Evolutionary conservation across 306 rosid genomes (phyloP).

Genomic region (Leucaena leucocephala): DNA sequence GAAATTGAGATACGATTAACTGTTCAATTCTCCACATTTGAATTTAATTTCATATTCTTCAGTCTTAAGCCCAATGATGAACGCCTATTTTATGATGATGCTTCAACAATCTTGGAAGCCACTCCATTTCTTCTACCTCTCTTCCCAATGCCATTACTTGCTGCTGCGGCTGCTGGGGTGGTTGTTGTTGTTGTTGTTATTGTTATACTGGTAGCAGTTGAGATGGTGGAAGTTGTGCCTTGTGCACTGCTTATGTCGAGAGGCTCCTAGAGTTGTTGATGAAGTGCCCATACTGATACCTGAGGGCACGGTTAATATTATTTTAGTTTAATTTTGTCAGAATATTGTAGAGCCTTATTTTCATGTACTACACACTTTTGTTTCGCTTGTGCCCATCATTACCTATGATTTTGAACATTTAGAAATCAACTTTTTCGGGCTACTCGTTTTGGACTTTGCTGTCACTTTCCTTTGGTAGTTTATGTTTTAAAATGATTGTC

Average conservation of each 20-base stretch:
- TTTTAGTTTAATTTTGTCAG: background rate
- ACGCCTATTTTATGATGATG: constrained; percentile 12
- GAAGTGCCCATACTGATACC: constrained; percentile 26
- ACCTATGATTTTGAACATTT: background rate
- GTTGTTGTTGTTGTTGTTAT: background rate
- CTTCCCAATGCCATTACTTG: constrained; percentile 30
- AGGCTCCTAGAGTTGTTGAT: constrained; percentile 38
- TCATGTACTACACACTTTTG: background rate
- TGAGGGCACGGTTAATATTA: constrained; percentile 37
- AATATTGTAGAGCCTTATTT: background rate
- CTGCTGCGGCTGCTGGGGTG: background rate
- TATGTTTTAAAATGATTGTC: background rate
- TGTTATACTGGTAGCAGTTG: constrained; percentile 19
- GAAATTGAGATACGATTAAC: background rate
- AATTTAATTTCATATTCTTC: background rate
- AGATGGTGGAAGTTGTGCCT: constrained; percentile 33
- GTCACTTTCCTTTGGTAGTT: background rate
- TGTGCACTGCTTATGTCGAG: constrained; percentile 21
- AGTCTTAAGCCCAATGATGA: constrained; percentile 40
- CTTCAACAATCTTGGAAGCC: constrained; percentile 23
- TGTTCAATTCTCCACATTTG: background rate
- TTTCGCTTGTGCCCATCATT: background rate
- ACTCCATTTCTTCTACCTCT: constrained; percentile 36
- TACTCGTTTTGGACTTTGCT: background rate
- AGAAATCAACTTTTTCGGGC: background rate